A percentile compares a stretch with the other conserved stretches of the same genome.
Evolutionary conservation across 805 yeast genomes (phyloP).

Genomic region (Wickerhamomyces alni): DNA sequence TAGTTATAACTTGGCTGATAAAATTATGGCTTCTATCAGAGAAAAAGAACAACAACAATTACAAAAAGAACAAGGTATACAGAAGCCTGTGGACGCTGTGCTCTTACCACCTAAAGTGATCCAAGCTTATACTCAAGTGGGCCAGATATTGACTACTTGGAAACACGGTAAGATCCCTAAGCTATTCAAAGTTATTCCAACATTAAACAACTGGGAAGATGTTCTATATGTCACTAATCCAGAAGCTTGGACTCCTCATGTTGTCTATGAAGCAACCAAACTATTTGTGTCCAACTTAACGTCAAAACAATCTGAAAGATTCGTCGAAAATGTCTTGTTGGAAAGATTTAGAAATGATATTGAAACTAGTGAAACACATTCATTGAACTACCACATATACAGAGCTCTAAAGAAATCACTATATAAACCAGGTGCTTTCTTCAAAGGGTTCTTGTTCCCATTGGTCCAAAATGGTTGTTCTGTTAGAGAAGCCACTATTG

Average conservation of each 20-base stretch:
- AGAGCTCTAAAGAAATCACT: slow-evolving; percentile 87
- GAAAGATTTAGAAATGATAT: slow-evolving; percentile 69
- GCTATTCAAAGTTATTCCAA: slow-evolving; percentile 89
- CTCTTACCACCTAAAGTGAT: slow-evolving; percentile 93
- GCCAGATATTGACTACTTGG: slow-evolving; percentile 79
- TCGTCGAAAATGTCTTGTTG: slow-evolving; percentile 59
- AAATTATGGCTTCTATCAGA: slow-evolving; percentile 83
- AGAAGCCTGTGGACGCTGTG: slow-evolving; percentile 62
- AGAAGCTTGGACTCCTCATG: slow-evolving; percentile 91
- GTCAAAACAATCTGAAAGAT: slow-evolving; percentile 84
- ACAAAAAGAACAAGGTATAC: slow-evolving; percentile 23
- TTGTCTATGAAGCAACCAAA: slow-evolving; percentile 90
- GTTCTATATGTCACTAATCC: slow-evolving; percentile 90
- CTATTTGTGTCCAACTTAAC: slow-evolving; percentile 85
- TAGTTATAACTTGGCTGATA: slow-evolving; percentile 78
- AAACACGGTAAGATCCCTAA: slow-evolving; percentile 97
- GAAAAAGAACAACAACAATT: slow-evolving; percentile 51
- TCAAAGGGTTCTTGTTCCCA: slow-evolving; percentile 93
- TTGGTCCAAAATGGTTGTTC: slow-evolving; percentile 85
- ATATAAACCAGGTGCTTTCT: slow-evolving; percentile 96
- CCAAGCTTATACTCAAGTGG: slow-evolving; percentile 89
- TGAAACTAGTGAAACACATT: slow-evolving; percentile 69
- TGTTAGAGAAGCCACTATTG: slow-evolving; percentile 90
- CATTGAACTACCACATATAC: slow-evolving; percentile 86
- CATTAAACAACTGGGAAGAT: slow-evolving; percentile 93